Evolutionary conservation across 2,329 filamentous ascomycete genomes (phyloP).

Genomic region (Trichoderma sp.): DNA sequence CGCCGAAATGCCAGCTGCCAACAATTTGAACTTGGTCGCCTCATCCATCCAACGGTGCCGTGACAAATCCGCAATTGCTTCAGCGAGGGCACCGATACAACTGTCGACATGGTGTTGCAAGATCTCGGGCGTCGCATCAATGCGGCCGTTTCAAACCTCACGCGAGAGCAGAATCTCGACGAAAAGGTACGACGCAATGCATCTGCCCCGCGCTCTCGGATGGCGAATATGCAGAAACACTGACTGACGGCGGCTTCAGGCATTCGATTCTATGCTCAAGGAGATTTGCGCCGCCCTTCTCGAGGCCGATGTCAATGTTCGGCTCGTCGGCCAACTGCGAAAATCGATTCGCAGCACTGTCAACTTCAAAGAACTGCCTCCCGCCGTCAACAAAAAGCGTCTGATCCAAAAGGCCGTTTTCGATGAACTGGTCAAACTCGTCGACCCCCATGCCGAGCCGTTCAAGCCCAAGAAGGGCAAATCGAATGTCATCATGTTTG

Average conservation of each 20-base stretch:
- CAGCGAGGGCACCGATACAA: not conserved
- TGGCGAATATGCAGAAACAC: slow-evolving; percentile 3
- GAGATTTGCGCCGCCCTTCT: slow-evolving; percentile 94
- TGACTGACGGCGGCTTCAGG: slow-evolving; percentile 46
- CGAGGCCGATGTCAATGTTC: slow-evolving; percentile 96
- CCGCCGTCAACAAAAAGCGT: slow-evolving; percentile 95
- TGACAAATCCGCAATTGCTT: not conserved
- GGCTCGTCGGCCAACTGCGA: slow-evolving; percentile 83
- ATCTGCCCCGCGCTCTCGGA: slow-evolving; percentile 3
- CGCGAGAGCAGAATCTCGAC: slow-evolving; percentile 86
- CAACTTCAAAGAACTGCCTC: slow-evolving; percentile 90
- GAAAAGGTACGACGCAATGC: slow-evolving; percentile 69
- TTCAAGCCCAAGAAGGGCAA: slow-evolving; percentile 98
- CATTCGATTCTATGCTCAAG: slow-evolving; percentile 97
- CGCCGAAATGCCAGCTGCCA: slow-evolving; percentile 20
- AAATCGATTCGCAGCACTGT: slow-evolving; percentile 89
- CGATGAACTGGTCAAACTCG: slow-evolving; percentile 91
- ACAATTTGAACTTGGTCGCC: not conserved
- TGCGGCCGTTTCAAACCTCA: slow-evolving; percentile 89
- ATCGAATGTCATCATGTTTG: slow-evolving; percentile 98
- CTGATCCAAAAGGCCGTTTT: slow-evolving; percentile 97
- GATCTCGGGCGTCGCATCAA: slow-evolving; percentile 98
- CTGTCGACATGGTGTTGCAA: slow-evolving; percentile 82
- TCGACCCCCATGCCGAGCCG: slow-evolving; percentile 90
- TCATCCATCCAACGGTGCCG: slow-evolving; percentile 5